phyloP scores from a whole-genome alignment of 257 asterid genomes.

The Scutellaria barbata region DNA sequence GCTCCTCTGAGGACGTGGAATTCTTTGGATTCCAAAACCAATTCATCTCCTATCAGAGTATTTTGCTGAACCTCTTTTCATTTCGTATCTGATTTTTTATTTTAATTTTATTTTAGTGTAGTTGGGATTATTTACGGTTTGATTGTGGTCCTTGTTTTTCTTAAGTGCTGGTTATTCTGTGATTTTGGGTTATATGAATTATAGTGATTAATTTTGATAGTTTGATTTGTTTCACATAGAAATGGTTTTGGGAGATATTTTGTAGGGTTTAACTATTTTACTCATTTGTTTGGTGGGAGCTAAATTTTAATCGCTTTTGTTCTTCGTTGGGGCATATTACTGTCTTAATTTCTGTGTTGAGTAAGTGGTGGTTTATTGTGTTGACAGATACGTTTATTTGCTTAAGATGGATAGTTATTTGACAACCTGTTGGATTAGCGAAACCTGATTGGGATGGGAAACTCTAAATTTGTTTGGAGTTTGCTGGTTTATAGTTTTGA shows the following conservation, averaged over 20 bases:
- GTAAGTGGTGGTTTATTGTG: neutral
- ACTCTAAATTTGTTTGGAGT: neutral
- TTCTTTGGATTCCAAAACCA: constrained; percentile 67
- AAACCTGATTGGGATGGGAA: neutral
- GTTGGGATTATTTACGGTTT: neutral
- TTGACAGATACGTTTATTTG: neutral
- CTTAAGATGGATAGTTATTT: neutral
- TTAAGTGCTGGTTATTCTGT: neutral
- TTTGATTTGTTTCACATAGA: constrained; percentile 9
- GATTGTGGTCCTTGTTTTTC: constrained; percentile 18
- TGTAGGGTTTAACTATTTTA: neutral
- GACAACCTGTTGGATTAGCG: neutral
- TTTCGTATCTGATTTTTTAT: neutral
- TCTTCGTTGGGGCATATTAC: constrained; percentile 8
- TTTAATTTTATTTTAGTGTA: neutral
- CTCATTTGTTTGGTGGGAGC: neutral
- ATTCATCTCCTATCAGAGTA: constrained; percentile 62
- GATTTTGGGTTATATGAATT: constrained; percentile 4
- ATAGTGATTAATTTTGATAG: neutral
- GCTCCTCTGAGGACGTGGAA: constrained; percentile 61
- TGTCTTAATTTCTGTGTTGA: neutral
- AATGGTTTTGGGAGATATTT: neutral
- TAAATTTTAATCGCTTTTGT: neutral
- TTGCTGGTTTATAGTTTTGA: neutral
- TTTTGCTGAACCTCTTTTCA: constrained; percentile 25